Percentiles rank a stretch among this genome's conserved stretches.
Conservation (phyloP, 1,284 basidiomycete species). For the Ceratobasidium sp. region DNA sequence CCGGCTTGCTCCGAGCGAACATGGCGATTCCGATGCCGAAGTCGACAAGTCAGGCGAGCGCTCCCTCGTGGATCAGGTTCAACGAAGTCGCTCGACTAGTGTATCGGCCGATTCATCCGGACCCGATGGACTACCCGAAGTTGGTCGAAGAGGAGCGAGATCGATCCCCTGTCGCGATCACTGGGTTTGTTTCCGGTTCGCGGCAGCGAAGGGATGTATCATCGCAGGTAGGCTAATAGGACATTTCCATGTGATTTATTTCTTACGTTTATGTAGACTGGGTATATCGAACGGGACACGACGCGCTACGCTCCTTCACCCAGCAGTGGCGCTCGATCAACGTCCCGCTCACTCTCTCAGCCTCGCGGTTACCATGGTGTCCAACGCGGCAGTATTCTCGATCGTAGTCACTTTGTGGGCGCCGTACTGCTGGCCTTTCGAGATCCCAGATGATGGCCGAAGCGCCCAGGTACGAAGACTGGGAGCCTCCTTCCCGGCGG, state of each 20-base stretch:
- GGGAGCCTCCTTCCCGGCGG: slow-evolving; percentile 29
- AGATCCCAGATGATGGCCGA: slow-evolving; percentile 40
- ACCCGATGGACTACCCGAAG: not conserved
- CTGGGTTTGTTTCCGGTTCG: not conserved
- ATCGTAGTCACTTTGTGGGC: slow-evolving; percentile 15
- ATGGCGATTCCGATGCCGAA: slow-evolving; percentile 13
- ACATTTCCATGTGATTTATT: not conserved
- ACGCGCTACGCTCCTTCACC: slow-evolving; percentile 9
- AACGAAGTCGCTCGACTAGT: slow-evolving; percentile 17
- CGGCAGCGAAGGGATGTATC: not conserved
- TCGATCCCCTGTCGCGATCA: slow-evolving; percentile 9
- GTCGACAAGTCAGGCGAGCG: not conserved
- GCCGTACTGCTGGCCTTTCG: slow-evolving; percentile 28
- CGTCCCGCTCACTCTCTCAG: slow-evolving; percentile 25
- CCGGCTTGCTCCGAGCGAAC: not conserved
- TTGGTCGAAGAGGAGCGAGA: not conserved
- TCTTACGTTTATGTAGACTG: slow-evolving; percentile 9
- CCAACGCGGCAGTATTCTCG: not conserved
- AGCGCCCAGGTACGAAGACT: slow-evolving; percentile 37
- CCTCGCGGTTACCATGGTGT: not conserved
- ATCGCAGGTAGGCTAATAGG: not conserved
- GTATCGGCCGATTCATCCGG: slow-evolving; percentile 12
- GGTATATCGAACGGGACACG: slow-evolving; percentile 7
- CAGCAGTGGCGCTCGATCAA: slow-evolving; percentile 12
- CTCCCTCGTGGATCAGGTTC: not conserved